Conservation (phyloP, 331 rosid species). For the Prunus yedoensis region DNA sequence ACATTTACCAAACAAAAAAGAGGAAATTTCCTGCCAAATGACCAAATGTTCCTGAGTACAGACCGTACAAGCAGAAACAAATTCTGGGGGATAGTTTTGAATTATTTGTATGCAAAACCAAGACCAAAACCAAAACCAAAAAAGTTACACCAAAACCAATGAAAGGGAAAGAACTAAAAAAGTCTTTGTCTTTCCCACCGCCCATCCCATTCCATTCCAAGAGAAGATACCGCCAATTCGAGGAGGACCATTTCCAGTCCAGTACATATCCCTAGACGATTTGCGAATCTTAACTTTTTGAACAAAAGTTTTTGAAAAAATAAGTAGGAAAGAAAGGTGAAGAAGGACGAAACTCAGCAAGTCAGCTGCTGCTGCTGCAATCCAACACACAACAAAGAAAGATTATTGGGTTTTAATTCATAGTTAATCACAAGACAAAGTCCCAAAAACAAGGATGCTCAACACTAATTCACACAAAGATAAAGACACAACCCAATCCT, state of each 20-base stretch:
- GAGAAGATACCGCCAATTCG: constrained; percentile 28
- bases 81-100: neutral
- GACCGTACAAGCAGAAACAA: neutral
- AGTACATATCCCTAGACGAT: constrained; percentile 33
- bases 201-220: constrained; percentile 28
- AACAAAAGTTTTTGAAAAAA: neutral
- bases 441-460: neutral
- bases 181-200: neutral
- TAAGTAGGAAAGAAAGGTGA: neutral
- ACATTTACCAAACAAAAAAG: neutral
- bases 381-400: no score
- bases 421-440: neutral
- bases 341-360: neutral
- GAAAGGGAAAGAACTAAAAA: constrained; percentile 14
- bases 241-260: constrained; percentile 40
- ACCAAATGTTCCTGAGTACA: neutral
- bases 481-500: neutral
- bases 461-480: neutral
- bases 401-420: no score
- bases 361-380: no score
- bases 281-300: constrained; percentile 24
- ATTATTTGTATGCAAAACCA: no score
- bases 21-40: neutral
- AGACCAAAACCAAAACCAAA: neutral
- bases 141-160: constrained; percentile 21